Conservation (phyloP, 169 alveolate species). For the Theileria sp. region DNA sequence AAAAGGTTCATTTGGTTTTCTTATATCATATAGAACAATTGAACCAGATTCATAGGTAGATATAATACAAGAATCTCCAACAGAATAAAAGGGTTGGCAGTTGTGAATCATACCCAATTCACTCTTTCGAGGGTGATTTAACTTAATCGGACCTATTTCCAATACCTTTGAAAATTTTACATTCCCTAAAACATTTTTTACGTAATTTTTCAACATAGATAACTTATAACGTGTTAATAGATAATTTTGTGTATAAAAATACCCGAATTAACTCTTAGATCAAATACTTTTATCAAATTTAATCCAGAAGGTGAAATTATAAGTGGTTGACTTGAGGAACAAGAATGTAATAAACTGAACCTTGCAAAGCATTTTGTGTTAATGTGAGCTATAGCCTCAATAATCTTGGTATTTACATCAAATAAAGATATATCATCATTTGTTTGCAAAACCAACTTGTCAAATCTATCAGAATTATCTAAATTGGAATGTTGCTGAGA, state of each 20-base stretch:
- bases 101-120: constrained; percentile 56
- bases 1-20: constrained; percentile 20
- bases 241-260: neutral
- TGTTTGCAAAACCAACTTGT: constrained; percentile 5
- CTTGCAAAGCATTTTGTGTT: constrained; percentile 20
- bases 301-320: constrained; percentile 5
- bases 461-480: neutral
- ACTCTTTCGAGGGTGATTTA: neutral
- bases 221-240: neutral
- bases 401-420: neutral
- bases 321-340: constrained; percentile 17
- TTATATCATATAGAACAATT: constrained; percentile 42
- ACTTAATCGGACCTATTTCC: constrained; percentile 9
- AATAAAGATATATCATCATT: constrained; percentile 3
- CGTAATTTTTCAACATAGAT: too few species aligned
- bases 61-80: constrained; percentile 15
- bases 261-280: constrained; percentile 23
- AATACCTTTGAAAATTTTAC: neutral
- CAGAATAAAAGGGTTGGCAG: constrained; percentile 23
- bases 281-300: constrained; percentile 13
- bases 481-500: neutral
- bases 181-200: neutral
- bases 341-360: neutral
- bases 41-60: constrained; percentile 55
- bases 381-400: neutral